Evolutionary conservation across 1,284 basidiomycete species (phyloP), one percentile per base, ranked within the genome.

Genomic region (Mycosarcoma mackinlayi): DNA sequence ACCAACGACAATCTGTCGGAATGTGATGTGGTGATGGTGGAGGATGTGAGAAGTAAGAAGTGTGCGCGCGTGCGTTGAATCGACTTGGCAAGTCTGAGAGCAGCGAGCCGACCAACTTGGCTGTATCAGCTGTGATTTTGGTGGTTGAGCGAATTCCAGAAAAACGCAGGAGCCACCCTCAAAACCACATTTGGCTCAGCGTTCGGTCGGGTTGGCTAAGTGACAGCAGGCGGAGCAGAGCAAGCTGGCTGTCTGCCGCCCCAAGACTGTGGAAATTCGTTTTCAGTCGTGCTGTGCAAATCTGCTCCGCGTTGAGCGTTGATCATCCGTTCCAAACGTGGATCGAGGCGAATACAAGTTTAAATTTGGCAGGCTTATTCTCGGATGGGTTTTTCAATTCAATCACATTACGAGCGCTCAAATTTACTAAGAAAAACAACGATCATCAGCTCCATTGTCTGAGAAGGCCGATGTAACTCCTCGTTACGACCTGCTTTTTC

Each of bases 81-180:
- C 18, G 14, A 38, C 9, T 38, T 38, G 8, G 19, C 9, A n/a
- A n/a, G n/a, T n/a, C n/a, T n/a, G n/a, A n/a, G n/a, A n/a, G 23
- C 25, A 14, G 28, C 21, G 28, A 14, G 14, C 37, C 7, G 34
- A 6, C 30, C 33, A 8, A 5, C 1, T 13, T 6, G 34, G 23
- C 34, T n/a, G n/a, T n/a, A n/a, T n/a, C n/a, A n/a, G n/a, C n/a
- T n/a, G n/a, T n/a, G n/a, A n/a, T n/a, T n/a, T n/a, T n/a, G n/a
- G n/a, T n/a, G n/a, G n/a, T n/a, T n/a, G n/a, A 27, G 37, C 27
- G 49, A 47, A 44, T 23, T 42, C 23, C 24, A 16, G 24, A 31
- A 44, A 35, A 52, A 49, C 56, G 65, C 58, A 68, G 45, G 57
- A 56, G 65, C 58, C 65, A 68, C 59, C 65, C 30, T 61, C 16